Percentiles rank a stretch among this genome's conserved stretches.
Conservation (phyloP, 1,139 yeast genomes). For the Torulaspora globosa region DNA sequence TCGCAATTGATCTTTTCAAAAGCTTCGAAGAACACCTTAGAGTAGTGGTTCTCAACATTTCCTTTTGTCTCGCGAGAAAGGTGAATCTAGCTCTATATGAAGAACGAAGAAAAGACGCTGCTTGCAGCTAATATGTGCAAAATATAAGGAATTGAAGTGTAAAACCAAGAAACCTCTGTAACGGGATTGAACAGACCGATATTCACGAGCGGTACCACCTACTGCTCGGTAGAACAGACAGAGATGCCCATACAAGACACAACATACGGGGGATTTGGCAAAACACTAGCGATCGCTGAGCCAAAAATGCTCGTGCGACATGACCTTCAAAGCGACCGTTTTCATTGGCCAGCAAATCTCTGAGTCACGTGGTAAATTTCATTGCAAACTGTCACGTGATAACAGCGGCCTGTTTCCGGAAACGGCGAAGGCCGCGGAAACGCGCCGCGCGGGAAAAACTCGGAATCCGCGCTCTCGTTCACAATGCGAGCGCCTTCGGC, state of each 20-base stretch:
- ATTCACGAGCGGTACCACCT: constrained; percentile 5
- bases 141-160: too few species aligned
- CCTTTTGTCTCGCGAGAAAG: constrained; percentile 1
- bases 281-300: neutral
- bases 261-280: neutral
- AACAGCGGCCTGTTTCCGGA: neutral
- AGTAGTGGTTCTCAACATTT: constrained; percentile 33
- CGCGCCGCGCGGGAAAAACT: too few species aligned
- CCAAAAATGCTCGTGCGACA: too few species aligned
- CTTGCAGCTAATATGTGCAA: too few species aligned
- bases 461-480: too few species aligned
- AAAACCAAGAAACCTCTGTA: too few species aligned
- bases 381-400: neutral
- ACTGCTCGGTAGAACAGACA: neutral
- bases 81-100: neutral
- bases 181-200: constrained; percentile 5
- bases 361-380: neutral
- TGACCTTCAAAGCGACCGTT: neutral
- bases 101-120: neutral
- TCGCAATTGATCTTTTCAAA: constrained; percentile 43
- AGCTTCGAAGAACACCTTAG: constrained; percentile 20
- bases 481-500: too few species aligned
- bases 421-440: too few species aligned
- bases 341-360: neutral
- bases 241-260: neutral